Evolutionary conservation across 2,329 filamentous ascomycete genomes (phyloP).

Genomic region (Cercospora sp.): DNA sequence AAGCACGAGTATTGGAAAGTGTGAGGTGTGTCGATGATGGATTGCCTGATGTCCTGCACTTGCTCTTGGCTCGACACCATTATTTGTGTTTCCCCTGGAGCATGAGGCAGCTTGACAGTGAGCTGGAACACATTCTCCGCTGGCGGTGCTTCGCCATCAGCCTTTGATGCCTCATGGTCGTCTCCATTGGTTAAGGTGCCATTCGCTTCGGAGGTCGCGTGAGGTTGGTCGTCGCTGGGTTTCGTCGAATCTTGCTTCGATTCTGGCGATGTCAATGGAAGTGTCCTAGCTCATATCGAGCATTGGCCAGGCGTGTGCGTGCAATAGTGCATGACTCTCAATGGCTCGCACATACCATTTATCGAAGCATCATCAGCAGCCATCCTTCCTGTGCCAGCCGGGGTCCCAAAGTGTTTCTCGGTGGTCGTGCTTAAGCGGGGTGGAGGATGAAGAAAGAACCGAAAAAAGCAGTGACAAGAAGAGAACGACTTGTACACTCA

Average conservation of each 20-base stretch:
- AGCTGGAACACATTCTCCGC: constrained; percentile 62
- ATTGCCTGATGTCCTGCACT: constrained; percentile 94
- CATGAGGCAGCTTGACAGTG: constrained; percentile 78
- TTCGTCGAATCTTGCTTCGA: constrained; percentile 18
- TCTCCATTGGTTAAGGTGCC: constrained; percentile 23
- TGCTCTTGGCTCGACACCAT: constrained; percentile 88
- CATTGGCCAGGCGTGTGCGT: neutral
- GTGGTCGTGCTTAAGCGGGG: neutral
- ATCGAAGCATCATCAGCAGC: constrained; percentile 22
- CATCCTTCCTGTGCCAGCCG: constrained; percentile 14
- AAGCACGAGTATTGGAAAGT: constrained; percentile 99
- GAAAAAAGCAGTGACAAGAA: neutral
- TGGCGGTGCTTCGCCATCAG: constrained; percentile 27
- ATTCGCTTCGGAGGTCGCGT: constrained; percentile 19
- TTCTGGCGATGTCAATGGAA: constrained; percentile 5
- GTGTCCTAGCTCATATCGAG: neutral
- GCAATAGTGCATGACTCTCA: neutral
- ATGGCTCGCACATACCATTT: constrained; percentile 17
- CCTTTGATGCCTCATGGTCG: constrained; percentile 21
- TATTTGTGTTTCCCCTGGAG: constrained; percentile 76
- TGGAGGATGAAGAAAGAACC: neutral
- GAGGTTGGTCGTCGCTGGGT: constrained; percentile 10
- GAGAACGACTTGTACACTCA: constrained; percentile 11
- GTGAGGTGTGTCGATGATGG: constrained; percentile 86
- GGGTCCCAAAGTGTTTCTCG: neutral